A percentile compares a stretch with the other conserved stretches of the same genome.
Conservation (phyloP, 257 asterid genomes). For the Nicotiana attenuata region DNA sequence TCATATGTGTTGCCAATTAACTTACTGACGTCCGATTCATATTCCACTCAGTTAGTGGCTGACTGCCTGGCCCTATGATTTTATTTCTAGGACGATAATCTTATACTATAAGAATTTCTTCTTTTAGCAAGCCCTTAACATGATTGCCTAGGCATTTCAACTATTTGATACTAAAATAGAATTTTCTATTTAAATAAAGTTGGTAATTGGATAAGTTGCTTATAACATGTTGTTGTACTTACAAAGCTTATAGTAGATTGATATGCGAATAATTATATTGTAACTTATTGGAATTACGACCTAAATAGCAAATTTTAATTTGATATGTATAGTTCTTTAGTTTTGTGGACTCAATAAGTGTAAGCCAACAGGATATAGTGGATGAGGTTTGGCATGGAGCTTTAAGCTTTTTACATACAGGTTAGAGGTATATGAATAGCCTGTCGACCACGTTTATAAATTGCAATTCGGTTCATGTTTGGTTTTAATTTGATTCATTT, state of each 20-base stretch:
- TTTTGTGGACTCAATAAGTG: too few species aligned
- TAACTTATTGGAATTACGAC: too few species aligned
- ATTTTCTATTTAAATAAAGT: neutral
- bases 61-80: neutral
- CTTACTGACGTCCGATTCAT: slow-evolving; percentile 40
- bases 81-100: neutral
- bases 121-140: neutral
- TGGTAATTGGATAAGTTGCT: neutral
- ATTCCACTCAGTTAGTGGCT: slow-evolving; percentile 31
- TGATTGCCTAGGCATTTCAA: neutral
- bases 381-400: neutral
- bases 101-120: neutral
- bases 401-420: neutral
- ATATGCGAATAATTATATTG: too few species aligned
- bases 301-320: too few species aligned
- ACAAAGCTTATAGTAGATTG: neutral
- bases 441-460: too few species aligned
- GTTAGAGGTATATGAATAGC: too few species aligned
- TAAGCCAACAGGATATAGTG: neutral
- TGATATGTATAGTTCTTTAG: too few species aligned
- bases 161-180: neutral
- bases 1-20: neutral
- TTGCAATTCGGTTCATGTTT: too few species aligned
- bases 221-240: too few species aligned
- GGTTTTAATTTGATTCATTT: too few species aligned